Evolutionary conservation across 306 rosid species (phyloP).

Genomic region (Lupinus albus): DNA sequence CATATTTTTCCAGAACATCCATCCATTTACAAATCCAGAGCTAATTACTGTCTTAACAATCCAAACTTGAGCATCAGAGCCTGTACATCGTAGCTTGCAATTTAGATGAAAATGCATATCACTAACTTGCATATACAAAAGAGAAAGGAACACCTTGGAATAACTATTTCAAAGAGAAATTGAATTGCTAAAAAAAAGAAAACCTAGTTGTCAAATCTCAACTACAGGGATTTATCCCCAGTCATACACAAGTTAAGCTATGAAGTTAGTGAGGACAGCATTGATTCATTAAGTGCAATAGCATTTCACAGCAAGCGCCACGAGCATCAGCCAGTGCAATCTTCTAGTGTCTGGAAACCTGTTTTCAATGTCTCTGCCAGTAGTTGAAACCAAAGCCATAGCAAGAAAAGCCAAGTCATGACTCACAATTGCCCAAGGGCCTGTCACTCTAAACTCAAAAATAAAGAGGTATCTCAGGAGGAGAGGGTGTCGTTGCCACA

Average conservation of each 20-base stretch:
- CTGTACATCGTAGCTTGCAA: constrained; percentile 23
- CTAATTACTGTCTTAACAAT: background rate
- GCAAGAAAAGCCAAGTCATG: constrained; percentile 28
- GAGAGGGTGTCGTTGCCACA: constrained; percentile 77
- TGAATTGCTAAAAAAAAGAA: constrained; percentile 13
- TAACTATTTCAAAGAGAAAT: constrained; percentile 32
- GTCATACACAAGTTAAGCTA: constrained; percentile 12
- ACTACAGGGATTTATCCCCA: background rate
- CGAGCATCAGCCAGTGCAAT: constrained; percentile 24
- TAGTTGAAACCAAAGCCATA: constrained; percentile 28
- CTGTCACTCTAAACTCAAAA: constrained; percentile 54
- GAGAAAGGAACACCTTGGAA: constrained; percentile 1
- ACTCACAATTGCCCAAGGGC: constrained; percentile 20
- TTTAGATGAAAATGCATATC: constrained; percentile 15
- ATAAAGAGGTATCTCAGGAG: constrained; percentile 71
- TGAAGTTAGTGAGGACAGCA: constrained; percentile 35
- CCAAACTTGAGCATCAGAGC: constrained; percentile 22
- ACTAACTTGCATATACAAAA: constrained; percentile 41
- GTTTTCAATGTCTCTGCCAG: constrained; percentile 16
- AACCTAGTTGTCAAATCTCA: constrained; percentile 35
- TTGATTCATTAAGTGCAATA: constrained; percentile 23
- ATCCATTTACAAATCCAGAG: background rate
- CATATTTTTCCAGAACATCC: background rate
- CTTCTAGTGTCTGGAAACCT: background rate
- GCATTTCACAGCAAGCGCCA: constrained; percentile 34